Evolutionary conservation across 495 filamentous ascomycete genomes (phyloP).

Genomic region (Penicillium antarcticum): DNA sequence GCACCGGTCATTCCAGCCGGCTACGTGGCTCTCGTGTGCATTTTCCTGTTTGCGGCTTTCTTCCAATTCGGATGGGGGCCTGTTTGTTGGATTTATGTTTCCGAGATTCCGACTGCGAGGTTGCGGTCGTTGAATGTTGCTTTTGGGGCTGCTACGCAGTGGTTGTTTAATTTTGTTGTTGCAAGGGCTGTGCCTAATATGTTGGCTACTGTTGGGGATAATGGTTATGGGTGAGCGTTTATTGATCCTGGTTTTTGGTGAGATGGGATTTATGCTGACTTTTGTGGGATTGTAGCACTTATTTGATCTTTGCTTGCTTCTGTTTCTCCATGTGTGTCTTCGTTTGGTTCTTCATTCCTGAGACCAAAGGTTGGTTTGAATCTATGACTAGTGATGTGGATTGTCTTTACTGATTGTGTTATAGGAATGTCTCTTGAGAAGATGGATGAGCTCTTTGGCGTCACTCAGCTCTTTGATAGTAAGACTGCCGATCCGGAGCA

Average conservation of each 20-base stretch:
- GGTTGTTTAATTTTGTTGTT: slow-evolving; percentile 43
- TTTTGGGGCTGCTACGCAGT: slow-evolving; percentile 62
- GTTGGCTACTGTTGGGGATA: slow-evolving; percentile 53
- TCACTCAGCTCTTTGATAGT: slow-evolving; percentile 23
- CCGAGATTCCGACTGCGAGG: slow-evolving; percentile 69
- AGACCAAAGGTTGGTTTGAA: slow-evolving; percentile 60
- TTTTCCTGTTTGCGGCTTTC: slow-evolving; percentile 72
- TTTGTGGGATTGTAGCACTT: slow-evolving; percentile 17
- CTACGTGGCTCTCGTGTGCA: slow-evolving; percentile 66
- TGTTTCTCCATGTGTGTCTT: slow-evolving; percentile 65
- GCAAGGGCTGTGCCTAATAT: slow-evolving; percentile 39
- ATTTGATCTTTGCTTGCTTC: slow-evolving; percentile 49
- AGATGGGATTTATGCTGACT: slow-evolving; percentile 22
- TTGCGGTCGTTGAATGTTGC: slow-evolving; percentile 66
- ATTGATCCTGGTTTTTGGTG: slow-evolving; percentile 39
- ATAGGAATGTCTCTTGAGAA: slow-evolving; percentile 43
- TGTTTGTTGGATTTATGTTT: slow-evolving; percentile 73
- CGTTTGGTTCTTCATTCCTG: slow-evolving; percentile 69
- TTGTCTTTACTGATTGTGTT: background rate
- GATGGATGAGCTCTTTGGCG: slow-evolving; percentile 53
- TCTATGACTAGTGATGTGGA: background rate
- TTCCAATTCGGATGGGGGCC: slow-evolving; percentile 81
- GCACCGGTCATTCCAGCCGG: slow-evolving; percentile 52
- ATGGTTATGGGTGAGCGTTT: slow-evolving; percentile 54
- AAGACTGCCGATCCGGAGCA: slow-evolving; percentile 22